phyloP scores from a whole-genome alignment of 257 asterid genomes.

The Solanum piurae region DNA sequence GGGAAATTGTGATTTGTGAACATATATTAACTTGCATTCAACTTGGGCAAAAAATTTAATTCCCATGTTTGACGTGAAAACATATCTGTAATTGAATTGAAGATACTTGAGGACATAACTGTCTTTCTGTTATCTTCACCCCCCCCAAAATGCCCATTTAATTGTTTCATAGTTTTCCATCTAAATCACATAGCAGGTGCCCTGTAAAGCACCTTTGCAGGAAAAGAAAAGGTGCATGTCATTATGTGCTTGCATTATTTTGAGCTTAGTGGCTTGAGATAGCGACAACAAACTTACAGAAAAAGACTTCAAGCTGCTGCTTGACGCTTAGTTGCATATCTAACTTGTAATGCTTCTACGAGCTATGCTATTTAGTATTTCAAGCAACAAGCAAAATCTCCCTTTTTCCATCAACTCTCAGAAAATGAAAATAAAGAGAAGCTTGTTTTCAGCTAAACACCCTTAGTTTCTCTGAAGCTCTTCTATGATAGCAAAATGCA shows the following conservation, averaged over 20 bases:
- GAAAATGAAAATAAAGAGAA: neutral
- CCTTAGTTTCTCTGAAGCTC: neutral
- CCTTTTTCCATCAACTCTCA: neutral
- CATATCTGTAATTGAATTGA: neutral
- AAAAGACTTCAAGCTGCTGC: neutral
- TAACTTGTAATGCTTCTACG: neutral
- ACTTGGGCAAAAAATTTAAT: neutral
- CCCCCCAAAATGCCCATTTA: neutral
- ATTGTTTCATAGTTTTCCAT: neutral
- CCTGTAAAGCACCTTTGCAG: neutral
- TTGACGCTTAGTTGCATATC: neutral
- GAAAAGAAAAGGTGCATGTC: neutral
- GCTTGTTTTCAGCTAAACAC: neutral
- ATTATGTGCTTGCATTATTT: neutral
- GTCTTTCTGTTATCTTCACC: neutral
- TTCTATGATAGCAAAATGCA: neutral
- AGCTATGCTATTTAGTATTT: neutral
- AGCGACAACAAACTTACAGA: neutral
- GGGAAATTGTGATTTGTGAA: neutral
- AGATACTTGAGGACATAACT: neutral
- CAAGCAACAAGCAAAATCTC: neutral
- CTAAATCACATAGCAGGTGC: neutral
- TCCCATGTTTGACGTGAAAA: neutral
- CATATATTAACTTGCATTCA: neutral
- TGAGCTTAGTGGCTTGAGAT: neutral